Percentiles rank a stretch among this genome's conserved stretches.
These are phyloP conservation scores for Calonectria fujianensis DNA, from an alignment of 2,329 filamentous ascomycete species.

Conservation along the genomic window DNA sequence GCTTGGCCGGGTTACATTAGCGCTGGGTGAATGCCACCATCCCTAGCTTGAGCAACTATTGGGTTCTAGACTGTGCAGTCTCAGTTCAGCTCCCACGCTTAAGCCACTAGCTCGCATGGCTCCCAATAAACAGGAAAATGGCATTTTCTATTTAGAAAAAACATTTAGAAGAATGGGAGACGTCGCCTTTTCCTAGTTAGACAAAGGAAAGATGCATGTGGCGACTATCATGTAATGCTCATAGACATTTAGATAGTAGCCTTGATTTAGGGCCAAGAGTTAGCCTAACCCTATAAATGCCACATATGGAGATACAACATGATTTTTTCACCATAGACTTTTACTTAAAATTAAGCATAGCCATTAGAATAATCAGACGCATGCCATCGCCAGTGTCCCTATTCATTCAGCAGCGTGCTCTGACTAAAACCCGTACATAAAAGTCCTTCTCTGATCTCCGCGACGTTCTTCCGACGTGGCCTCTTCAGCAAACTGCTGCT, in stretches of 20 bases:
- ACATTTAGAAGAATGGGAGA: background rate
- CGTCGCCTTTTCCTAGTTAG: background rate
- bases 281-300: too few relatives aligned
- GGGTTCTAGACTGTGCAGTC: background rate
- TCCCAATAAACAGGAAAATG: background rate
- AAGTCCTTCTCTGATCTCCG: slow-evolving; percentile 8
- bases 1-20: background rate
- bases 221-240: background rate
- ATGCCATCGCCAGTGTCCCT: slow-evolving; percentile 58
- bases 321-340: background rate
- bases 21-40: background rate
- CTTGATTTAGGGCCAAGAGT: background rate
- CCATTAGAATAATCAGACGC: background rate
- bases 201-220: background rate
- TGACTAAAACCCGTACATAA: slow-evolving; percentile 17
- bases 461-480: slow-evolving; percentile 10
- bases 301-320: background rate
- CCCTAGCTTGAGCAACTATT: background rate
- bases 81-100: background rate
- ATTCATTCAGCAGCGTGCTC: background rate
- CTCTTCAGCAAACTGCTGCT: slow-evolving; percentile 21
- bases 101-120: background rate
- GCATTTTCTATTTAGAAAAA: background rate
- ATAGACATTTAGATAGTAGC: background rate
- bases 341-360: background rate